Percentiles rank a stretch among this genome's conserved stretches.
Evolutionary conservation across 345 rosid genomes (phyloP).

Genomic region (Firmiana major): DNA sequence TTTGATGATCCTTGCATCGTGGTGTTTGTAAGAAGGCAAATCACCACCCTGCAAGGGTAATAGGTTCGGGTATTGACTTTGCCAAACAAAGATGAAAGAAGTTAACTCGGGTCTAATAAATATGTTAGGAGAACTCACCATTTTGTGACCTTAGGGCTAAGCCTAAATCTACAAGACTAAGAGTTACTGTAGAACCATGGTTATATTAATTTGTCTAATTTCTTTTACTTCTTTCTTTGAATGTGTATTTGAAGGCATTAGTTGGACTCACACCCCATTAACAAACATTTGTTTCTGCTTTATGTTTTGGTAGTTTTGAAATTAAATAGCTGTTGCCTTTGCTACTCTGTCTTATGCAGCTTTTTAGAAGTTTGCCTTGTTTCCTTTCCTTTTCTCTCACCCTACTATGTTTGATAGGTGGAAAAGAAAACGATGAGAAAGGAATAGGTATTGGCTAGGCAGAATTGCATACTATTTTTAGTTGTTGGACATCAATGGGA

Average conservation of each 20-base stretch:
- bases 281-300: neutral
- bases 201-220: slow-evolving; percentile 3
- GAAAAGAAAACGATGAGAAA: neutral
- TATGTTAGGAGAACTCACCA: neutral
- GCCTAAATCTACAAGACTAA: neutral
- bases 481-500: neutral
- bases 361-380: neutral
- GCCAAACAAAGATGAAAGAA: neutral
- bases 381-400: neutral
- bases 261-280: slow-evolving; percentile 6
- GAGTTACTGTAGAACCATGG: neutral
- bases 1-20: slow-evolving; percentile 34
- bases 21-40: slow-evolving; percentile 30
- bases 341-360: neutral
- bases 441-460: neutral
- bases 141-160: slow-evolving; percentile 16
- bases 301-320: slow-evolving; percentile 3
- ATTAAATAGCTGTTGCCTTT: neutral
- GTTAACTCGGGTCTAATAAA: neutral
- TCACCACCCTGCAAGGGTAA: slow-evolving; percentile 27
- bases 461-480: neutral
- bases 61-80: slow-evolving; percentile 91
- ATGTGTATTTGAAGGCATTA: neutral
- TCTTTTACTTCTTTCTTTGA: neutral
- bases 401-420: neutral